These are phyloP conservation scores for Suillus spraguei DNA, from an alignment of 768 basidiomycete genomes.

Conservation along the genomic window DNA sequence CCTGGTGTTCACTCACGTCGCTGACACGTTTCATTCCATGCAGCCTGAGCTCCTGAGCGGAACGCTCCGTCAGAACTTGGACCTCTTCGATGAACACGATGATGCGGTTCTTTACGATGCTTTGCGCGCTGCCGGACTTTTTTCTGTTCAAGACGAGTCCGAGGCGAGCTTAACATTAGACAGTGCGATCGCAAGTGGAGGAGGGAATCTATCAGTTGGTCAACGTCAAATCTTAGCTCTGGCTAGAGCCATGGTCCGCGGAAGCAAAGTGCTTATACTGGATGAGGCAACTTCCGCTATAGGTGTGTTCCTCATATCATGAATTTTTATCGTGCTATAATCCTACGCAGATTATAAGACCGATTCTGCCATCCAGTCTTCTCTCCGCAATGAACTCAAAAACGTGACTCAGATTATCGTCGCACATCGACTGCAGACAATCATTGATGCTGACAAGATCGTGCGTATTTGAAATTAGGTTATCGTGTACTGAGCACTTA, in stretches of 20 bases:
- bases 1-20: neutral
- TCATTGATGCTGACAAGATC: conserved; percentile 66
- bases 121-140: conserved; percentile 49
- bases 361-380: conserved; percentile 57
- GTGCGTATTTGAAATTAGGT: conserved; percentile 27
- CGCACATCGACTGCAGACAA: conserved; percentile 58
- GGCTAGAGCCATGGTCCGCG: conserved; percentile 59
- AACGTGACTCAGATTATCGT: conserved; percentile 58
- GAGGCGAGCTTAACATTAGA: conserved; percentile 46
- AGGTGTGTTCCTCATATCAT: conserved; percentile 1
- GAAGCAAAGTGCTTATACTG: conserved; percentile 57
- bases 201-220: conserved; percentile 55
- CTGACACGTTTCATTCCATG: neutral
- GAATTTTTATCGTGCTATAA: neutral
- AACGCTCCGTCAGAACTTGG: conserved; percentile 58
- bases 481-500: conserved; percentile 9
- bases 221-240: conserved; percentile 63
- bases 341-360: conserved; percentile 53
- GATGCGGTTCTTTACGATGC: conserved; percentile 54
- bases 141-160: conserved; percentile 39
- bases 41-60: conserved; percentile 57
- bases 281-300: conserved; percentile 47
- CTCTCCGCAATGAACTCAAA: conserved; percentile 48
- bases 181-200: conserved; percentile 45
- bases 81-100: conserved; percentile 58